Base-by-base conservation (phyloP, 202 grass and related monocot species). In the Elaeis oleifera region DNA sequence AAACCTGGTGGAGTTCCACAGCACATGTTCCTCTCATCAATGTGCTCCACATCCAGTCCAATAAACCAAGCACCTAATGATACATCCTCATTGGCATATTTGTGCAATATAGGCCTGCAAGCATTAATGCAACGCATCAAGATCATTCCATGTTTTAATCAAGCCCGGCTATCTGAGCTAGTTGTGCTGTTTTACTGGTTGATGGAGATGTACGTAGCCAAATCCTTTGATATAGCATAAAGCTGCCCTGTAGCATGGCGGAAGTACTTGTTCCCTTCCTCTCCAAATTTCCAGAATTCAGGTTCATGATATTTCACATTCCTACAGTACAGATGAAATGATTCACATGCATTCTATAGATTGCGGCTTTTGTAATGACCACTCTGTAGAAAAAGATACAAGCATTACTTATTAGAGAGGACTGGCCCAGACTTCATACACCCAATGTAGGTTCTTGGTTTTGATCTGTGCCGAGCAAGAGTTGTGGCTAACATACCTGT, bases 31-130 rank as follows among this genome's bases (percentile, higher is more conserved):
- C 63, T 52, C 22, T 65, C 63, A 28, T 65, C 63, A 18, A 65
- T 65, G 22, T 65, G 63, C 51, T 65, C 63, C 51, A 65, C 63
- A 26, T 65, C 63, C 15, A 65, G 49, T 24, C 63, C 63, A 26
- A 65, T 65, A 65, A 65, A 65, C 63, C 63, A 65, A 27, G 63
- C 23, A 27, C 63, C 63, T 52, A 65, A 50, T 13, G 63, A 52
- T 52, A 65, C 63, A 52, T 65, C 63, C 50, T 65, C 63, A 27
- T 65, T 65, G 26, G 63, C 63, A 52, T 65, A 65, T 65, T 65
- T 52, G 23, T 65, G 63, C 22, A 64, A 22, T 25, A 64, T 64
- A 23, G 13, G 44, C 48, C 61, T 63, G 39, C 44, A 44, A 24
- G 23, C 24, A 48, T 44, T 7, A 17, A 51, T 51, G 23, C 27